These are phyloP conservation scores for Xylariaceae sp. DNA, from an alignment of 2,329 filamentous ascomycete species.

Conservation along the genomic window DNA sequence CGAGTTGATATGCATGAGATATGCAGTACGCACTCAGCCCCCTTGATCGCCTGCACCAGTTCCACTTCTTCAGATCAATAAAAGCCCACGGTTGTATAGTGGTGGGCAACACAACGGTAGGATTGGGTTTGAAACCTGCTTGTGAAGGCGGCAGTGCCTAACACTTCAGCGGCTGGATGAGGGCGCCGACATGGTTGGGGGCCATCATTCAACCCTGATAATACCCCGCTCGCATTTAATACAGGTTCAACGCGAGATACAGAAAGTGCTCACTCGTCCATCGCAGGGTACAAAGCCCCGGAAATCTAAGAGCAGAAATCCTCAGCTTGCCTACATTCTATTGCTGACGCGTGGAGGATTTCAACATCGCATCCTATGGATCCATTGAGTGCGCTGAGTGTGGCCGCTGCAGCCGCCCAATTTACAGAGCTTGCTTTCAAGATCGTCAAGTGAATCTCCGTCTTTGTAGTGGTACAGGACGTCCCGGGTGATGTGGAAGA, in stretches of 20 bases:
- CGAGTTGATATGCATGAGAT: no score
- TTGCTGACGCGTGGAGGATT: not conserved
- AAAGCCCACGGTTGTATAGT: no score
- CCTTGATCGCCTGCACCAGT: no score
- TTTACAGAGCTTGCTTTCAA: conserved; percentile 9
- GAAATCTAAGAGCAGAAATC: not conserved
- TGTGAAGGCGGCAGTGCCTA: not conserved
- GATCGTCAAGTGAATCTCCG: conserved; percentile 6
- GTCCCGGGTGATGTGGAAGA: not conserved
- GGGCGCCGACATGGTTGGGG: not conserved
- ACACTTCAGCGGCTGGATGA: not conserved
- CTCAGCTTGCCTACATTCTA: not conserved
- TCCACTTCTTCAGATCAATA: no score
- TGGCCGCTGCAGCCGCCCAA: conserved; percentile 9
- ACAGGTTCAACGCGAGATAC: not conserved
- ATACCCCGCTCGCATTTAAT: not conserved
- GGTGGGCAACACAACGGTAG: no score
- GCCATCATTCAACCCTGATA: not conserved
- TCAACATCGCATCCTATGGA: conserved; percentile 1
- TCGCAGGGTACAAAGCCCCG: not conserved
- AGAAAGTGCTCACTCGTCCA: not conserved
- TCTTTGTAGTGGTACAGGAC: conserved; percentile 3
- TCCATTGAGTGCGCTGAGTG: conserved; percentile 2
- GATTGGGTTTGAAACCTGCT: not conserved
- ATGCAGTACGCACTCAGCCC: no score